phyloP scores from a whole-genome alignment of 2,329 filamentous ascomycete species.

The Madurella mycetomatis region DNA sequence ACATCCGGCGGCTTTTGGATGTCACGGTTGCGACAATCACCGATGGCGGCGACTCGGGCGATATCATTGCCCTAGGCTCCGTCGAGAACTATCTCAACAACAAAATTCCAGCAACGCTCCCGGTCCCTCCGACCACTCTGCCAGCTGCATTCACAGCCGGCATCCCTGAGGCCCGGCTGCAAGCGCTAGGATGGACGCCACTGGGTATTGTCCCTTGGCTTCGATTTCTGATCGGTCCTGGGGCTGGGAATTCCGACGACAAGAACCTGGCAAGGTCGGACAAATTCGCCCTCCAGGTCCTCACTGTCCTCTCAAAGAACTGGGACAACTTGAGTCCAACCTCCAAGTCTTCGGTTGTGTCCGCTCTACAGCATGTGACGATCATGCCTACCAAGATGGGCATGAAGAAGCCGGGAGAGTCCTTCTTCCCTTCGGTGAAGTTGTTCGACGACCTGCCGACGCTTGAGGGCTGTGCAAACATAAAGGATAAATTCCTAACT shows the following conservation, averaged over 20 bases:
- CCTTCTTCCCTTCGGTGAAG: constrained; percentile 91
- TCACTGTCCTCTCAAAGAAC: constrained; percentile 78
- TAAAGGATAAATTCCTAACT: constrained; percentile 86
- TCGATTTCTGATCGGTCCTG: constrained; percentile 68
- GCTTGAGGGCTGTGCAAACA: constrained; percentile 66
- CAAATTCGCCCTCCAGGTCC: constrained; percentile 70
- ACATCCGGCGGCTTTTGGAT: constrained; percentile 66
- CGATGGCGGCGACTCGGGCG: constrained; percentile 55
- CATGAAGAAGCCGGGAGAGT: constrained; percentile 78
- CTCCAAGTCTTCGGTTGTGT: constrained; percentile 61
- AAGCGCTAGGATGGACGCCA: constrained; percentile 80
- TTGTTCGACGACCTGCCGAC: constrained; percentile 90
- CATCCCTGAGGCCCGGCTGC: constrained; percentile 63
- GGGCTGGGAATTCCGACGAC: constrained; percentile 54
- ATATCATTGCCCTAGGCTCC: constrained; percentile 70
- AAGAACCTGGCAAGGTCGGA: constrained; percentile 68
- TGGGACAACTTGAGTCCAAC: constrained; percentile 74
- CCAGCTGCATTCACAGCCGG: constrained; percentile 77
- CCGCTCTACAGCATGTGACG: constrained; percentile 61
- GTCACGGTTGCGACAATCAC: constrained; percentile 71
- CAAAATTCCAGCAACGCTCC: constrained; percentile 75
- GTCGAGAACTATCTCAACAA: constrained; percentile 72
- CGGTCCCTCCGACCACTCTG: constrained; percentile 75
- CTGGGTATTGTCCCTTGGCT: constrained; percentile 85
- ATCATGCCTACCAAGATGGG: constrained; percentile 88